Conservation (phyloP, 1,139 yeast genomes). For the Cylindricascospora bacillispora region DNA sequence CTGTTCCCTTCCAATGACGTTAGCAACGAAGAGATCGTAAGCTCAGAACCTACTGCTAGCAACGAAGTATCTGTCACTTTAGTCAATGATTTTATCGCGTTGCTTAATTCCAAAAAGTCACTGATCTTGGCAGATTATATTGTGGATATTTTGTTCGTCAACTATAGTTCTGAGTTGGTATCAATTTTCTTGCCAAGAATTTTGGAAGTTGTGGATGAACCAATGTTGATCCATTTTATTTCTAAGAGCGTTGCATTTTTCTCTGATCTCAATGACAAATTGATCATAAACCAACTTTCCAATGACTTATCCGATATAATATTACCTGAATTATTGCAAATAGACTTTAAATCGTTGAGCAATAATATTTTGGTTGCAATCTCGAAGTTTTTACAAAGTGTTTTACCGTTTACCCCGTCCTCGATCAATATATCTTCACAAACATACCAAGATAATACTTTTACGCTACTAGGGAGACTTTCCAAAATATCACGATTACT, state of each 20-base stretch:
- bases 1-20: constrained; percentile 10
- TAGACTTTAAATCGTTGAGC: constrained; percentile 7
- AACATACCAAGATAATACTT: constrained; percentile 9
- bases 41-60: constrained; percentile 5
- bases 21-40: constrained; percentile 1
- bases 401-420: constrained; percentile 10
- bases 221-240: constrained; percentile 18
- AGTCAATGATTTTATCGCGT: constrained; percentile 13
- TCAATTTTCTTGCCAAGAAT: constrained; percentile 17
- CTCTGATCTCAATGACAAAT: constrained; percentile 16
- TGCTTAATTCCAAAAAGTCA: constrained; percentile 13
- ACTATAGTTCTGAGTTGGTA: constrained; percentile 20
- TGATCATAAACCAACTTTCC: constrained; percentile 19
- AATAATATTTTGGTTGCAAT: constrained; percentile 16
- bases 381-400: constrained; percentile 18
- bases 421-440: constrained; percentile 11
- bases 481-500: constrained; percentile 16
- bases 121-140: constrained; percentile 21
- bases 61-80: constrained; percentile 3
- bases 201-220: constrained; percentile 9
- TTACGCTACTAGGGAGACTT: constrained; percentile 11
- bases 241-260: constrained; percentile 19
- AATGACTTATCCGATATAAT: constrained; percentile 16
- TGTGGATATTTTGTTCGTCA: constrained; percentile 21
- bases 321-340: constrained; percentile 15